Evolutionary conservation across 352 stramenopile species (phyloP).

Genomic region (Phytophthora citrophthora): DNA sequence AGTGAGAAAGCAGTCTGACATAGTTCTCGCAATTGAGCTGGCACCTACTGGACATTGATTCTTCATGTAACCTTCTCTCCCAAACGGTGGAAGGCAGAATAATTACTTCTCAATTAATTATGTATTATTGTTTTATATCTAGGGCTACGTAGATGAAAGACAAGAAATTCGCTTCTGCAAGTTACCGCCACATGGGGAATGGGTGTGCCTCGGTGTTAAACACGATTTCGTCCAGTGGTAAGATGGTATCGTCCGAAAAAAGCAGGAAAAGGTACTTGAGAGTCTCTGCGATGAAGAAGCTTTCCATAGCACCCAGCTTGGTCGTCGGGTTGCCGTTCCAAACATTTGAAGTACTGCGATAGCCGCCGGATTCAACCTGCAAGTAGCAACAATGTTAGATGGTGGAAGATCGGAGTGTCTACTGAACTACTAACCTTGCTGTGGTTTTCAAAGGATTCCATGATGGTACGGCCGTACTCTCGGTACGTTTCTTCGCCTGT

Average conservation of each 20-base stretch:
- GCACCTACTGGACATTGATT: background rate
- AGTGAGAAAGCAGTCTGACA: background rate
- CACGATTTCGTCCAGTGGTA: slow-evolving; percentile 78
- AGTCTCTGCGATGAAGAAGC: slow-evolving; percentile 93
- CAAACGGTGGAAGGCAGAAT: background rate
- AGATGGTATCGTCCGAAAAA: slow-evolving; percentile 75
- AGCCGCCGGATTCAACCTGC: slow-evolving; percentile 62
- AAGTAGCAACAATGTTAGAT: background rate
- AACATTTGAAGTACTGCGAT: slow-evolving; percentile 70
- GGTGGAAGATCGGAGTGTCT: background rate
- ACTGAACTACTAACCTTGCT: slow-evolving; percentile 45
- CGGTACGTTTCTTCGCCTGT: slow-evolving; percentile 85
- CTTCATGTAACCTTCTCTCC: background rate
- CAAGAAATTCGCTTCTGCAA: background rate
- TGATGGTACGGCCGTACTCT: slow-evolving; percentile 80
- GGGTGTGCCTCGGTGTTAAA: slow-evolving; percentile 90
- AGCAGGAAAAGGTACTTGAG: slow-evolving; percentile 94
- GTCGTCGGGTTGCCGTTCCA: slow-evolving; percentile 32
- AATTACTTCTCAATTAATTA: background rate
- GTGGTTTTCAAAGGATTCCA: slow-evolving; percentile 76
- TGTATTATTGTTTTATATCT: background rate
- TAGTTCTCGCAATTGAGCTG: background rate
- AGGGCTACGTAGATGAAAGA: background rate
- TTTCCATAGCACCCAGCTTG: slow-evolving; percentile 73
- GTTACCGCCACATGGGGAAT: slow-evolving; percentile 49